Evolutionary conservation across 371 early-diverging fungal species (phyloP).

Genomic region (Zychaea mexicana): DNA sequence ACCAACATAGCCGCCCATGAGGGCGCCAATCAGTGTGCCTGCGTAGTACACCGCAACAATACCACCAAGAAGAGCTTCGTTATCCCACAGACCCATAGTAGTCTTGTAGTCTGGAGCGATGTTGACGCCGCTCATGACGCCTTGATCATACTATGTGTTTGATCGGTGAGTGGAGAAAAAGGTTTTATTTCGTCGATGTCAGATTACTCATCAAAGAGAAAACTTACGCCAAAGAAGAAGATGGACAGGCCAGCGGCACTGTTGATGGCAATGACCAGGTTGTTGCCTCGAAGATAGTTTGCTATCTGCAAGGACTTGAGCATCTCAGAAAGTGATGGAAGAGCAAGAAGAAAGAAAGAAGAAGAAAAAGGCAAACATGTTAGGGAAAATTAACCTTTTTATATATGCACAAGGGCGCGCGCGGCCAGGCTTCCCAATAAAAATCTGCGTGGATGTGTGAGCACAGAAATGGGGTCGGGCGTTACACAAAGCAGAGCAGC

Average conservation of each 20-base stretch:
- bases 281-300: constrained; percentile 10
- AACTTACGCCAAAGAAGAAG: constrained; percentile 50
- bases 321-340: not conserved
- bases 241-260: constrained; percentile 46
- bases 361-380: not conserved
- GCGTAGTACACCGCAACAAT: constrained; percentile 40
- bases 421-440: too few relatives aligned
- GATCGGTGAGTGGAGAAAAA: not conserved
- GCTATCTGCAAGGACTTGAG: not conserved
- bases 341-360: not conserved
- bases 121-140: constrained; percentile 49
- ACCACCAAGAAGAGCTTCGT: constrained; percentile 45
- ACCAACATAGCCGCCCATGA: constrained; percentile 45
- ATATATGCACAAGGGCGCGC: too few relatives aligned
- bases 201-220: too few relatives aligned
- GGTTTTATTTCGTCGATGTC: too few relatives aligned
- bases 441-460: not conserved
- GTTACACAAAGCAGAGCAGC: not conserved
- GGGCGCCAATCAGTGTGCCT: constrained; percentile 45
- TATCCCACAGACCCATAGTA: constrained; percentile 34
- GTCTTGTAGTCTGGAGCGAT: constrained; percentile 35
- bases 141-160: constrained; percentile 40
- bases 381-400: not conserved
- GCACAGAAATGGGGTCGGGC: not conserved
- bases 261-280: constrained; percentile 37